These are phyloP conservation scores for Talaromyces stipitatus DNA, from an alignment of 495 filamentous ascomycete genomes.

Conservation along the genomic window DNA sequence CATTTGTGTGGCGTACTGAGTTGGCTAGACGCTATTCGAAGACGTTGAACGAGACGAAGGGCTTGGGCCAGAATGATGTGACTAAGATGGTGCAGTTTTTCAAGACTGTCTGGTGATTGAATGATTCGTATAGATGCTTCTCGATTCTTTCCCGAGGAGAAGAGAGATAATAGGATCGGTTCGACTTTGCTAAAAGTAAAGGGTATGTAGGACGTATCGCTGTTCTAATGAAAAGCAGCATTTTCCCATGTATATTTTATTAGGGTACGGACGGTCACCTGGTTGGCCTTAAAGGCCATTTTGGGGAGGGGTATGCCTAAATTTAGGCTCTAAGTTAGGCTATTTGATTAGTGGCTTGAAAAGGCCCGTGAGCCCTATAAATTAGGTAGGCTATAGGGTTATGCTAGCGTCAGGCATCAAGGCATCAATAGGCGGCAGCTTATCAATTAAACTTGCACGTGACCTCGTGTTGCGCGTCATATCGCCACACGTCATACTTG, in stretches of 20 bases:
- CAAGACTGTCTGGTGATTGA: neutral
- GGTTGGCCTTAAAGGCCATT: neutral
- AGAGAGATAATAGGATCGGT: too few relatives aligned
- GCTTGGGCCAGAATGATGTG: slow-evolving; percentile 12
- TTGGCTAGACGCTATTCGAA: slow-evolving; percentile 10
- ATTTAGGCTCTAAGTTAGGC: neutral
- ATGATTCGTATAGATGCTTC: neutral
- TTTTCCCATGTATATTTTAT: neutral
- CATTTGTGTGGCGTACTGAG: slow-evolving; percentile 11
- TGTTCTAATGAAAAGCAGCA: neutral
- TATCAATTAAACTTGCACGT: neutral
- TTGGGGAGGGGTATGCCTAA: neutral
- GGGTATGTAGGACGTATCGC: too few relatives aligned
- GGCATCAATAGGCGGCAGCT: neutral
- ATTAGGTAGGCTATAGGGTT: neutral
- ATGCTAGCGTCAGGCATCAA: neutral
- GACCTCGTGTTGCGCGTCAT: neutral
- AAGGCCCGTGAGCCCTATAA: too few relatives aligned
- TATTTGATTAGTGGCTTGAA: too few relatives aligned
- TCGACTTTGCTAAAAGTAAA: too few relatives aligned
- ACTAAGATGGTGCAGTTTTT: slow-evolving; percentile 19
- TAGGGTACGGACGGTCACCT: neutral
- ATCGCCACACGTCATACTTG: slow-evolving; percentile 6
- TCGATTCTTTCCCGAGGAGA: too few relatives aligned
- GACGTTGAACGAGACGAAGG: slow-evolving; percentile 8